Evolutionary conservation across 1,284 basidiomycete genomes (phyloP).

Genomic region (Amylostereum chailletii): DNA sequence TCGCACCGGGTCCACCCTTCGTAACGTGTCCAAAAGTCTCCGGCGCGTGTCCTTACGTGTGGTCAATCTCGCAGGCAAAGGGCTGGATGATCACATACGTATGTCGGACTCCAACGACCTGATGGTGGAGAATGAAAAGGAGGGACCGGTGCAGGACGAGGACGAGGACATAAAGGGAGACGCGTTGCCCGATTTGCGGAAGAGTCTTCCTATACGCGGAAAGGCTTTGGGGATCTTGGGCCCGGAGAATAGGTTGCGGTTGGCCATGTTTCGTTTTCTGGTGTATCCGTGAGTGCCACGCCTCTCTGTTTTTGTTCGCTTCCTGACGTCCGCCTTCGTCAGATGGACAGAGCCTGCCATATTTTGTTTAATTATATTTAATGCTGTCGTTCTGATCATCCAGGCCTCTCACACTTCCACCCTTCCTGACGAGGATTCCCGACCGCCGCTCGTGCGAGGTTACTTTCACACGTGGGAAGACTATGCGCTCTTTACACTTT

Average conservation of each 20-base stretch:
- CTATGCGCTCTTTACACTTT: slow-evolving; percentile 74
- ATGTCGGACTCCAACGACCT: slow-evolving; percentile 36
- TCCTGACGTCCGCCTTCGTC: slow-evolving; percentile 1
- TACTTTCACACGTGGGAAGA: slow-evolving; percentile 91
- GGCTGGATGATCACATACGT: slow-evolving; percentile 49
- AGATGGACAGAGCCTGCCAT: slow-evolving; percentile 88
- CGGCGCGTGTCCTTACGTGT: slow-evolving; percentile 75
- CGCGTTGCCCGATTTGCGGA: slow-evolving; percentile 36
- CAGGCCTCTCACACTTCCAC: slow-evolving; percentile 61
- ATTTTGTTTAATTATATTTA: slow-evolving; percentile 76
- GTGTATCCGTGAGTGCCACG: slow-evolving; percentile 48
- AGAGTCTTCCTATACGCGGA: slow-evolving; percentile 58
- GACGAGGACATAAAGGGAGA: slow-evolving; percentile 21
- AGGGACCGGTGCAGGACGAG: slow-evolving; percentile 17
- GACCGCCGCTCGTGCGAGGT: slow-evolving; percentile 40
- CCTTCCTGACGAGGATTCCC: slow-evolving; percentile 33
- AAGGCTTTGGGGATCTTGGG: slow-evolving; percentile 75
- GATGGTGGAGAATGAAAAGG: slow-evolving; percentile 8
- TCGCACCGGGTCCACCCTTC: slow-evolving; percentile 48
- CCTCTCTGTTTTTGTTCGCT: neutral
- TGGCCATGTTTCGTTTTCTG: slow-evolving; percentile 59
- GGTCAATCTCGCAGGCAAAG: slow-evolving; percentile 69
- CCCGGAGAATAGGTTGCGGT: slow-evolving; percentile 55
- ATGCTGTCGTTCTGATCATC: slow-evolving; percentile 77
- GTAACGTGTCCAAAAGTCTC: slow-evolving; percentile 49